Percentiles rank a stretch among this genome's conserved stretches.
These are phyloP conservation scores for Corrigiola litoralis DNA, from an alignment of 179 eudicot species.

Conservation along the genomic window DNA sequence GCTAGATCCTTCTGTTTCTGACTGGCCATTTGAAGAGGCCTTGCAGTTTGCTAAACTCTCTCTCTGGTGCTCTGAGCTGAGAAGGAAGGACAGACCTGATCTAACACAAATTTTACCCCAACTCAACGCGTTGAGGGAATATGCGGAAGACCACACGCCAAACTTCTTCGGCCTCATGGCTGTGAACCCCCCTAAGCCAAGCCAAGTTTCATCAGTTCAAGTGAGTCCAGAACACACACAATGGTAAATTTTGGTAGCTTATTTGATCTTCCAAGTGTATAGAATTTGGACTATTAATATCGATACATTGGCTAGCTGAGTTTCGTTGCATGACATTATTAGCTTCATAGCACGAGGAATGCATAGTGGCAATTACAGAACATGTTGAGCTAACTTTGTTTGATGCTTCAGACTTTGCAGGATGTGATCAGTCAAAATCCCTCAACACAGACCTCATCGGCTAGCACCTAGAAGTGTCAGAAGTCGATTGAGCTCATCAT, in stretches of 20 bases:
- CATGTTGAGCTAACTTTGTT: not conserved
- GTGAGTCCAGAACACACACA: conserved; percentile 15
- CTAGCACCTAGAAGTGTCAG: conserved; percentile 15
- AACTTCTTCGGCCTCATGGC: not conserved
- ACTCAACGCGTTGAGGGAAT: conserved; percentile 26
- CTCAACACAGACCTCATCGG: conserved; percentile 6
- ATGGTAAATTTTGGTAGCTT: not conserved
- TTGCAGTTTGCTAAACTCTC: conserved; percentile 31
- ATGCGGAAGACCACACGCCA: conserved; percentile 26
- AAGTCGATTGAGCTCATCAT: conserved; percentile 15
- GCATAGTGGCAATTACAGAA: too few species aligned
- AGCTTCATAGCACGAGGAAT: too few species aligned
- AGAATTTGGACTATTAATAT: too few species aligned
- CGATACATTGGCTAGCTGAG: too few species aligned
- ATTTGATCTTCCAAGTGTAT: not conserved
- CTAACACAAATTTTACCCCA: conserved; percentile 28
- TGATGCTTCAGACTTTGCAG: conserved; percentile 14
- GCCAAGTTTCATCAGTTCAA: conserved; percentile 3
- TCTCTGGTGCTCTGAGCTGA: conserved; percentile 34
- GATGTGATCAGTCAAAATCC: conserved; percentile 24
- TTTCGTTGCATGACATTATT: too few species aligned
- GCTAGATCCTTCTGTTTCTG: conserved; percentile 25
- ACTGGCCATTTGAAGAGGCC: conserved; percentile 35
- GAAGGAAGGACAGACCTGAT: conserved; percentile 42
- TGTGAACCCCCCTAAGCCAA: not conserved